Percentiles rank a stretch among this genome's conserved stretches.
These are phyloP conservation scores for Solanum appendiculatum DNA, from an alignment of 257 asterid genomes.

Conservation along the genomic window DNA sequence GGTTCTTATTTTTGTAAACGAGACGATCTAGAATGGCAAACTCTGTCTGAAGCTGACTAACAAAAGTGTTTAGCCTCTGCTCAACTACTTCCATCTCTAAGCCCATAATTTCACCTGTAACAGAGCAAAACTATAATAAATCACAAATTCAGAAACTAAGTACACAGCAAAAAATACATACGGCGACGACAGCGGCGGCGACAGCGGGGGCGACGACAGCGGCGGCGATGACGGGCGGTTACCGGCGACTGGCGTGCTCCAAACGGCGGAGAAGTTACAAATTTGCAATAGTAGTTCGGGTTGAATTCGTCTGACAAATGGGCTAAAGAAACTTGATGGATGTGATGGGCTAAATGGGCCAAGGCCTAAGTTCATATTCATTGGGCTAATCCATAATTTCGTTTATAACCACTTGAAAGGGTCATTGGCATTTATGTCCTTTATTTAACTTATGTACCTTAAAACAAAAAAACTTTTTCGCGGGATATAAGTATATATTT, in stretches of 20 bases:
- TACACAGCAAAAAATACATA: not conserved
- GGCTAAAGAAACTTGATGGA: not conserved
- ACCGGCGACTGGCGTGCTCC: not conserved
- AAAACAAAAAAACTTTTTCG: not conserved
- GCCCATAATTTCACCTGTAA: constrained; percentile 22
- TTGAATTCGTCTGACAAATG: not conserved
- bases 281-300: not conserved
- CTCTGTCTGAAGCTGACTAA: constrained; percentile 60
- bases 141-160: not conserved
- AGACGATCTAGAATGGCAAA: constrained; percentile 67
- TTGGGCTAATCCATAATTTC: not conserved
- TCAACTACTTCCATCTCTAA: constrained; percentile 45
- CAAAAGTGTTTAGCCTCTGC: constrained; percentile 56
- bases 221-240: not conserved
- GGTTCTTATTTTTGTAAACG: constrained; percentile 86
- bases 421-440: not conserved
- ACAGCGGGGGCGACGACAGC: too few species aligned
- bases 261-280: not conserved
- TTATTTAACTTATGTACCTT: not conserved
- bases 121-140: not conserved
- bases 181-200: too few species aligned
- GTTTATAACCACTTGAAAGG: not conserved
- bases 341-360: not conserved
- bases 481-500: not conserved
- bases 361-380: not conserved